These are phyloP conservation scores for Rhodotorula sp. DNA, from an alignment of 1,284 basidiomycete genomes.

Conservation along the genomic window DNA sequence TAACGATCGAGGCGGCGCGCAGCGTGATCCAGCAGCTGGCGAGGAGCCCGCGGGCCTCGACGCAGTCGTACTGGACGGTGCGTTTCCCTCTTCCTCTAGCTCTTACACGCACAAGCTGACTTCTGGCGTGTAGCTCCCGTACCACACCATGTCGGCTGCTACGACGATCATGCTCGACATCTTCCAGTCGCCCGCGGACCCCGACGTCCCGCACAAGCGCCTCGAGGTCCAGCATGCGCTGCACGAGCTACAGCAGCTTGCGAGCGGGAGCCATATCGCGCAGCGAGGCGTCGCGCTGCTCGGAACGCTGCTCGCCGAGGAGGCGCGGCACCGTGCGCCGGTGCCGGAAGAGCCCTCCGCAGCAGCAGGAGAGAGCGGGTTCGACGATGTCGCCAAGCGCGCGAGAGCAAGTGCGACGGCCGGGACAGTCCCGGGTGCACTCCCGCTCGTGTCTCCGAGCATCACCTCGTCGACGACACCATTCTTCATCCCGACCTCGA, in stretches of 20 bases:
- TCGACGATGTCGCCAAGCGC: conserved; percentile 30
- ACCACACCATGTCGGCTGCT: conserved; percentile 37
- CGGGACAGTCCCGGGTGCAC: no score
- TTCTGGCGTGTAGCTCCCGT: conserved; percentile 11
- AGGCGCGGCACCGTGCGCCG: conserved; percentile 29
- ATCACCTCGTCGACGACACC: background rate
- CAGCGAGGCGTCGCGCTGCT: conserved; percentile 33
- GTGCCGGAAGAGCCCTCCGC: background rate
- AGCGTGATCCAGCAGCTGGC: conserved; percentile 33
- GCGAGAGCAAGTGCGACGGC: background rate
- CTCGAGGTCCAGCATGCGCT: conserved; percentile 32
- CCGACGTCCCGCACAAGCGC: conserved; percentile 30
- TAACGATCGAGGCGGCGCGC: conserved; percentile 34
- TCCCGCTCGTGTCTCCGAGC: background rate
- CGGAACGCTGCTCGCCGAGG: conserved; percentile 33
- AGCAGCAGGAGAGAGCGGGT: background rate
- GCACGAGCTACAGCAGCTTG: conserved; percentile 20
- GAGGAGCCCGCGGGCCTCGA: conserved; percentile 6
- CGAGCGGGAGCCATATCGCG: conserved; percentile 24
- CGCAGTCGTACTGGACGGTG: conserved; percentile 30
- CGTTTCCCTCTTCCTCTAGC: background rate
- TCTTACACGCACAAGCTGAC: background rate
- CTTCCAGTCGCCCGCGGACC: conserved; percentile 28
- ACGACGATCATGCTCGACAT: conserved; percentile 41
- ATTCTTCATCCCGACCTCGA: background rate